A percentile compares a stretch with the other conserved stretches of the same genome.
Conservation (phyloP, 2,329 filamentous ascomycete genomes). For the Tolypocladium tropicale region DNA sequence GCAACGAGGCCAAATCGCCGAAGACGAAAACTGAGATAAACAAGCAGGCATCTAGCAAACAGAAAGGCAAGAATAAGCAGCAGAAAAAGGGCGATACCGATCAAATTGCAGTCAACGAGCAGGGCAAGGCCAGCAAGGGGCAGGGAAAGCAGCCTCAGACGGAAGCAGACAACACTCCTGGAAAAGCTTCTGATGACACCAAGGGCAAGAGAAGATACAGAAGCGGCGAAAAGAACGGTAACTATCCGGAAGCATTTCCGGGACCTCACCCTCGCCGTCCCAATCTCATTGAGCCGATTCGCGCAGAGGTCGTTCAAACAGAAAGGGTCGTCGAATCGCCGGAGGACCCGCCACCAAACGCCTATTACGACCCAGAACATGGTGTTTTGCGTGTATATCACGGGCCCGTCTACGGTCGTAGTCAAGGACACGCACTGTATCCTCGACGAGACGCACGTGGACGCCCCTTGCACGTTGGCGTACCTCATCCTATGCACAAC, state of each 20-base stretch:
- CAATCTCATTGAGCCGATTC: slow-evolving; percentile 36
- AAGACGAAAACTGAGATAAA: slow-evolving; percentile 1
- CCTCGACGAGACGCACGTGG: slow-evolving; percentile 24
- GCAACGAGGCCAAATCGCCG: not conserved
- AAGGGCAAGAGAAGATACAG: slow-evolving; percentile 1
- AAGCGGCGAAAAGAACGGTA: slow-evolving; percentile 8
- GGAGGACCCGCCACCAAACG: slow-evolving; percentile 47
- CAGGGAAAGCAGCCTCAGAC: not conserved
- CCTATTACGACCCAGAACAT: slow-evolving; percentile 44
- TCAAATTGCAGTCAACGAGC: slow-evolving; percentile 1
- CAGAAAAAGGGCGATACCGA: slow-evolving; percentile 9
- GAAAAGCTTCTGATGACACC: not conserved
- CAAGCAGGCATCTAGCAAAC: slow-evolving; percentile 8
- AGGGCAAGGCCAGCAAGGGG: not conserved
- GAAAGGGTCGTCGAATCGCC: slow-evolving; percentile 44
- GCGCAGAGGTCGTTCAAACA: slow-evolving; percentile 39
- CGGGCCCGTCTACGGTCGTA: slow-evolving; percentile 43
- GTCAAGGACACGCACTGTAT: slow-evolving; percentile 32
- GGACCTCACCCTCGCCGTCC: slow-evolving; percentile 24
- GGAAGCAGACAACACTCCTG: not conserved
- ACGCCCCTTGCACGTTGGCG: slow-evolving; percentile 27
- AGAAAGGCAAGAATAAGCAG: slow-evolving; percentile 5
- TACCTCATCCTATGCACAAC: slow-evolving; percentile 31
- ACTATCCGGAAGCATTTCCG: slow-evolving; percentile 17
- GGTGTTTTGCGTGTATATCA: slow-evolving; percentile 48